phyloP scores from a whole-genome alignment of 2,329 filamentous ascomycete species.

The Trichoderma aggressivum region DNA sequence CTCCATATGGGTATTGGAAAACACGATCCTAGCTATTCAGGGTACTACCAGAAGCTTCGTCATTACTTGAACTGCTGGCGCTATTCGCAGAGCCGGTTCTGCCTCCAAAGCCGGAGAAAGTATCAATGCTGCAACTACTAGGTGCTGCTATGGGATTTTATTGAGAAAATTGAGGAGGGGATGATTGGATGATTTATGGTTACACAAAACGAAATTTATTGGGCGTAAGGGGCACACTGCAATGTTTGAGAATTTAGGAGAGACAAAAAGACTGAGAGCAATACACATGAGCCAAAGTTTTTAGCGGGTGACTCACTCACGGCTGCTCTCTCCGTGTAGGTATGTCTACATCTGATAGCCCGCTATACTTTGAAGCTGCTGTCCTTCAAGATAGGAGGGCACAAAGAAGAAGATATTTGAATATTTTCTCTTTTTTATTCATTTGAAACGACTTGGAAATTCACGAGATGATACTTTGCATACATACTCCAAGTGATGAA shows the following conservation, averaged over 20 bases:
- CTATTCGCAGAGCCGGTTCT: not conserved
- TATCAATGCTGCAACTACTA: not conserved
- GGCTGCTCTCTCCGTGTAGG: not conserved
- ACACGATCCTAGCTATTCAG: not conserved
- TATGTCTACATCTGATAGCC: not conserved
- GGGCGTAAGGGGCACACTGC: not conserved
- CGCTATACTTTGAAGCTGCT: not conserved
- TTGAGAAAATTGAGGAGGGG: not conserved
- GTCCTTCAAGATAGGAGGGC: not conserved
- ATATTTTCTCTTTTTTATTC: not conserved
- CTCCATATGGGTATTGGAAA: not conserved
- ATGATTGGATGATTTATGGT: not conserved
- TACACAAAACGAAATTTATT: not conserved
- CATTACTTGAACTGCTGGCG: not conserved
- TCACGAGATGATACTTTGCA: not conserved
- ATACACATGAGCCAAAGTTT: not conserved
- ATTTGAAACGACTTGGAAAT: not conserved
- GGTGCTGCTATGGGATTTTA: not conserved
- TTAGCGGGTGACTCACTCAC: not conserved
- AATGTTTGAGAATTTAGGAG: not conserved
- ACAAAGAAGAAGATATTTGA: not conserved
- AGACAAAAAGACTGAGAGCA: not conserved
- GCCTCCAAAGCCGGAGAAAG: not conserved
- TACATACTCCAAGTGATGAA: not conserved
- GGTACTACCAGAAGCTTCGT: not conserved